Conservation (phyloP, 1,284 basidiomycete species). For the Mycosarcoma mackinlayi region DNA sequence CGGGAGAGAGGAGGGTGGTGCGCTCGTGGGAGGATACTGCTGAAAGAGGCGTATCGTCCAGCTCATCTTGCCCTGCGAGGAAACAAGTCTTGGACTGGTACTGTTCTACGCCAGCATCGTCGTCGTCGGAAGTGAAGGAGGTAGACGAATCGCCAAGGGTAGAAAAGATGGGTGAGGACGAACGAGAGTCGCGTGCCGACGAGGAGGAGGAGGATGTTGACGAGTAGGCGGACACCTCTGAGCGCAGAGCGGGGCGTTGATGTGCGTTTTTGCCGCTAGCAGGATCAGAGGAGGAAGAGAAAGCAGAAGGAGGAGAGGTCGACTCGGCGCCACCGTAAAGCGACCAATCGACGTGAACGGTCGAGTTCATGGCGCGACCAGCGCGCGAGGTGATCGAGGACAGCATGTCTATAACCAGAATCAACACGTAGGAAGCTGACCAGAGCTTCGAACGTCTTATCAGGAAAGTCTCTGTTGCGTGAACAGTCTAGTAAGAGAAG, state of each 20-base stretch:
- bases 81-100: neutral
- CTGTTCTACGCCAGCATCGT: slow-evolving; percentile 4
- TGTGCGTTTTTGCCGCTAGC: too few relatives aligned
- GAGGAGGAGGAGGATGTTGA: slow-evolving; percentile 17
- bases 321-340: slow-evolving; percentile 65
- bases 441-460: neutral
- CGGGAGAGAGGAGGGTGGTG: neutral
- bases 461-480: neutral
- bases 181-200: slow-evolving; percentile 19
- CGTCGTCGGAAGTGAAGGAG: slow-evolving; percentile 32
- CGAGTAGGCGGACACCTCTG: too few relatives aligned
- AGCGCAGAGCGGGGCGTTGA: too few relatives aligned
- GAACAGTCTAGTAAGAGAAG: neutral
- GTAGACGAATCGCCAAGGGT: slow-evolving; percentile 24
- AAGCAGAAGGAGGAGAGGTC: slow-evolving; percentile 18
- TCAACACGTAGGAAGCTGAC: neutral
- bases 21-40: neutral
- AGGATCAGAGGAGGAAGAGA: too few relatives aligned
- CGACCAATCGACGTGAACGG: slow-evolving; percentile 65
- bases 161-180: slow-evolving; percentile 27
- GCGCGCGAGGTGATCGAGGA: slow-evolving; percentile 16
- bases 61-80: slow-evolving; percentile 12
- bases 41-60: slow-evolving; percentile 6
- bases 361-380: slow-evolving; percentile 37
- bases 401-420: too few relatives aligned